Conservation (phyloP, 2,329 filamentous ascomycete species). For the Mycosphaerelloides madeirae region DNA sequence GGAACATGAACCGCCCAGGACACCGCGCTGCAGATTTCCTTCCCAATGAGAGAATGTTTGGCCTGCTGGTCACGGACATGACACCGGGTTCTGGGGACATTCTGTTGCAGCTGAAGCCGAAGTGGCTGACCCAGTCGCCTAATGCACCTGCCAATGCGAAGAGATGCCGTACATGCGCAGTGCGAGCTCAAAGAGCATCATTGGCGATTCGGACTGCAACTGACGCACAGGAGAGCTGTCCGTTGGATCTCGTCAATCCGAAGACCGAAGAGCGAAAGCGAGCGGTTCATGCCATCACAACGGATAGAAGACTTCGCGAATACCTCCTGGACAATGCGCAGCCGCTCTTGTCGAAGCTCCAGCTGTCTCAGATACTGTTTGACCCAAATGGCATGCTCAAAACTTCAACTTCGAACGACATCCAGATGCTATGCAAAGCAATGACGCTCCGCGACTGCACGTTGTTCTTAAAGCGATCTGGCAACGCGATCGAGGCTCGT, state of each 20-base stretch:
- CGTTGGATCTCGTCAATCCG: slow-evolving; percentile 37
- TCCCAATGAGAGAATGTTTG: slow-evolving; percentile 25
- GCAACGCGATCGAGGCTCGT: slow-evolving; percentile 35
- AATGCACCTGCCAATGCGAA: slow-evolving; percentile 37
- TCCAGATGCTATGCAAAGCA: slow-evolving; percentile 33
- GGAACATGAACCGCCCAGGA: slow-evolving; percentile 17
- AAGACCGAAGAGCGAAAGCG: slow-evolving; percentile 18
- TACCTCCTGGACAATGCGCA: slow-evolving; percentile 31
- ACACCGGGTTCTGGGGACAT: slow-evolving; percentile 24
- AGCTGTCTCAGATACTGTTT: slow-evolving; percentile 34
- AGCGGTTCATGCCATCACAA: slow-evolving; percentile 23
- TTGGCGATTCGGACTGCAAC: slow-evolving; percentile 25
- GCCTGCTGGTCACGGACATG: slow-evolving; percentile 35
- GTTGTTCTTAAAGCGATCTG: slow-evolving; percentile 35
- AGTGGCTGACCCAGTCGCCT: slow-evolving; percentile 46
- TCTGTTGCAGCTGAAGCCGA: slow-evolving; percentile 43
- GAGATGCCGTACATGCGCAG: slow-evolving; percentile 45
- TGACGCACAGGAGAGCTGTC: slow-evolving; percentile 35
- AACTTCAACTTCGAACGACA: slow-evolving; percentile 4
- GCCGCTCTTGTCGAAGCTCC: slow-evolving; percentile 35
- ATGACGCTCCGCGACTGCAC: slow-evolving; percentile 49
- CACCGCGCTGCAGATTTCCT: slow-evolving; percentile 26
- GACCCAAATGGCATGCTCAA: slow-evolving; percentile 35
- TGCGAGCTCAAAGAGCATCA: slow-evolving; percentile 35
- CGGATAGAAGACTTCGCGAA: slow-evolving; percentile 20